Base-by-base conservation (phyloP, 2,329 filamentous ascomycete species). In the Ascochyta lentis region DNA sequence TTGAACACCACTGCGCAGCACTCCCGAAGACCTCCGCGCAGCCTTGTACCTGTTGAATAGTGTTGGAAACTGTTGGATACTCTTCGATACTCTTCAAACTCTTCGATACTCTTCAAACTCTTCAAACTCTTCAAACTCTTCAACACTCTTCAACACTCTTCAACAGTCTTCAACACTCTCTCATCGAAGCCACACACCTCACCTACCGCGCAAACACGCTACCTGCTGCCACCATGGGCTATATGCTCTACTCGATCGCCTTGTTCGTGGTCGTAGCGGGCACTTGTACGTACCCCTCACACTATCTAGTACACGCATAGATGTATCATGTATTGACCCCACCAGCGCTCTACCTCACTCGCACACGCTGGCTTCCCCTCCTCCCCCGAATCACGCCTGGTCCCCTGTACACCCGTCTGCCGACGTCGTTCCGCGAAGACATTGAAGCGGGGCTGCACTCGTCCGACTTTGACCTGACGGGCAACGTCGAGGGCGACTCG, bases 401-500 rank as follows among this genome's bases (percentile, higher is more conserved):
- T 59, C 88, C 89, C 74, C 78, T 91, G 67, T 97, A 98, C 80
- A 83, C 88, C 48, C 89, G 86, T 29, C 85, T 98, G 1, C 91
- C 92, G 0, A 82, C 83, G 15, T 87, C 85, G 45, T 99, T 98
- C 79, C 82, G 87, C 39, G 87, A 84, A 64, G 95, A 99, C 78
- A 88, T 95, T 55, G 94, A 97, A 76, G 88, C 90, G 15, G 95
- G 95, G 19, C 84, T 99, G 26, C 89, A 88, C 38, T 94, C 90
- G 57, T 84, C 83, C 51, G 90, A 88, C 50, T 99, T 99, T 74
- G 90, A 96, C 70, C 84, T 99, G 24, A 79, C 83, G 9, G 85
- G 84, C 60, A 99, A 99, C 72, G 81, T 99, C 31, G 87, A 88
- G 54, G 85, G 84, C 12, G 90, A 99, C 74, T 81, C 83, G 27